phyloP scores from a whole-genome alignment of 2,329 filamentous ascomycete genomes.

The Zymoseptoria passerinii region DNA sequence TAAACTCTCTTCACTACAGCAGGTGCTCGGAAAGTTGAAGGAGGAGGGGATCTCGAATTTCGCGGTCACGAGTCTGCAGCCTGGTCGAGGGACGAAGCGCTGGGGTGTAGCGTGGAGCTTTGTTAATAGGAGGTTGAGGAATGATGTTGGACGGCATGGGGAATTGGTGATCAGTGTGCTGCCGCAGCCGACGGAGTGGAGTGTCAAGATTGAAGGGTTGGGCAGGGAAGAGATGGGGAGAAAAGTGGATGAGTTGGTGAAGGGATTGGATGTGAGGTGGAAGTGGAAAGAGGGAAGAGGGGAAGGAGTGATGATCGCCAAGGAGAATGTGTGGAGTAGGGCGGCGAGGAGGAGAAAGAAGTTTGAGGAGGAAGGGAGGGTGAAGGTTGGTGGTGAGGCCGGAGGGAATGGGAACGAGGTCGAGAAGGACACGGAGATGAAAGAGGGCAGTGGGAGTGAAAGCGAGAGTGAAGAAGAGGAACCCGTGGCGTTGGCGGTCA shows the following conservation, averaged over 20 bases:
- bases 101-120: conserved; percentile 93
- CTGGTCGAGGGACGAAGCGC: conserved; percentile 67
- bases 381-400: conserved; percentile 26
- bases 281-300: conserved; percentile 48
- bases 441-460: conserved; percentile 19
- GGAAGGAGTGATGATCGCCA: conserved; percentile 54
- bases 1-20: conserved; percentile 59
- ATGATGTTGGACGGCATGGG: conserved; percentile 29
- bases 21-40: conserved; percentile 53
- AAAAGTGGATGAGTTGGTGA: conserved; percentile 43
- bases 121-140: conserved; percentile 53
- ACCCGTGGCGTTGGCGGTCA: conserved; percentile 34
- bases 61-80: conserved; percentile 70
- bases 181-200: conserved; percentile 43
- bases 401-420: conserved; percentile 8
- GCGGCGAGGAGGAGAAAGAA: conserved; percentile 57
- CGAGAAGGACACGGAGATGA: conserved; percentile 26
- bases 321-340: conserved; percentile 71
- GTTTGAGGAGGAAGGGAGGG: conserved; percentile 12
- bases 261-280: conserved; percentile 55
- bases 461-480: conserved; percentile 28
- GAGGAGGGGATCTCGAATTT: conserved; percentile 61
- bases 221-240: conserved; percentile 24
- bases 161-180: conserved; percentile 23
- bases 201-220: conserved; percentile 31